Base-by-base conservation (phyloP, 2,329 filamentous ascomycete genomes). In the Scedosporium apiospermum region DNA sequence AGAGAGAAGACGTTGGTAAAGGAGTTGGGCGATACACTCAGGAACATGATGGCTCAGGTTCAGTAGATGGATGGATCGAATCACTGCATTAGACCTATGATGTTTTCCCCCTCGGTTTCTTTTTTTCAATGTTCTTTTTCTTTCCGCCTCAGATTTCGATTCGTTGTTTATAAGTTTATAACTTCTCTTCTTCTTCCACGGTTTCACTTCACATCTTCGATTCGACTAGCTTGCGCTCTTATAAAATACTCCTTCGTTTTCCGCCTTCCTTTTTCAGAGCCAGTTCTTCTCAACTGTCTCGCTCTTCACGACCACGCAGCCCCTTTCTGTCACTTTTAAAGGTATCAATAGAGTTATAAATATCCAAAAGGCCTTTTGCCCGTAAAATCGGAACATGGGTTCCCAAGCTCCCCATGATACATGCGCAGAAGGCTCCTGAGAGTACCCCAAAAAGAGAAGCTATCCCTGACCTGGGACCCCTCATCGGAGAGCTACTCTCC, bases 1-100 rank as follows among this genome's bases (percentile, higher is more conserved):
- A 74, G 83, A 64, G 81, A 83, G 62, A 75, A 74, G 62, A 74
- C 73, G 14, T 79, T 78, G 0, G 75, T 82, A 62, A 74, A 75
- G 65, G 79, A 82, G 65, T 69, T 82, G 14, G 75, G 75, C 6
- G 74, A 78, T 61, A 75, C 78, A 6, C 74, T 79, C 23, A 72
- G 77, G 41, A 70, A 72, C n/a, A 64, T 65, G 1, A 63, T 63
- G 34, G 58, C 64, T 7, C 64, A 66, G 6, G 64, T 67, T 58
- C 55, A 55, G 51, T 55, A 55, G 51, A 55, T 55, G 44, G 18
- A 46, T 46, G 12, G 16, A 46, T 46, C 30, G 30, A 34, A 34
- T 34, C 30, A 21, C 44, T n/a, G 14, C 44, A 46, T 46, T 46
- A 46, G 44, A 46, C 44, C 44, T 46, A 16, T 46, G 44, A 12